Evolutionary conservation across 805 yeast genomes (phyloP).

Genomic region (Myxozyma nipponensis): DNA sequence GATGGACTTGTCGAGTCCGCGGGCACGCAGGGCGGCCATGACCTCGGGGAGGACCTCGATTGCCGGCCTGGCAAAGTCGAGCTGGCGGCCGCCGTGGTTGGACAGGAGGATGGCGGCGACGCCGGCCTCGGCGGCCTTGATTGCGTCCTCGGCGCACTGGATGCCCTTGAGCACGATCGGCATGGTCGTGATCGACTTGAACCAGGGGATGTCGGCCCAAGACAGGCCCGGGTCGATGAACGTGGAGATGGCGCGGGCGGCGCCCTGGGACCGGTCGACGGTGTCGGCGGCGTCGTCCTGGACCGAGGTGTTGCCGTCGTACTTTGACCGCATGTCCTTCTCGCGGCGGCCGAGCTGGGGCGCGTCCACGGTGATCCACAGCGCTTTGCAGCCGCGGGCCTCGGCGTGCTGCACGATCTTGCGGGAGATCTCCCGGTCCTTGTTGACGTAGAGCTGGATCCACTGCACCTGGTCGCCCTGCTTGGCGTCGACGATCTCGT

Average conservation of each 20-base stretch:
- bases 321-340: conserved; percentile 72
- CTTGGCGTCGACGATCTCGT: conserved; percentile 74
- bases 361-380: conserved; percentile 89
- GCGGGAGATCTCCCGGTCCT: conserved; percentile 63
- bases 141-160: conserved; percentile 76
- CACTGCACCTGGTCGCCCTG: conserved; percentile 70
- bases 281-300: conserved; percentile 42
- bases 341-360: conserved; percentile 90
- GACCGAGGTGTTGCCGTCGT: conserved; percentile 46
- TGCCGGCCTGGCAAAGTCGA: conserved; percentile 78
- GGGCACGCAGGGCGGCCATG: conserved; percentile 43
- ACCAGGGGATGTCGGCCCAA: conserved; percentile 62
- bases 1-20: conserved; percentile 43
- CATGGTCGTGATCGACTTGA: conserved; percentile 53
- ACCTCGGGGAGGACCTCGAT: conserved; percentile 67
- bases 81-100: conserved; percentile 87
- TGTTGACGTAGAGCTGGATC: conserved; percentile 82
- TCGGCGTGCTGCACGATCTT: conserved; percentile 68
- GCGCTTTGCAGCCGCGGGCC: conserved; percentile 68
- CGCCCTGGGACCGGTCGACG: conserved; percentile 72
- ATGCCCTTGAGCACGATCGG: conserved; percentile 79
- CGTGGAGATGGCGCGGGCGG: conserved; percentile 79
- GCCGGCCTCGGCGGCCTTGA: conserved; percentile 68
- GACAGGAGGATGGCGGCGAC: conserved; percentile 76
- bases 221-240: conserved; percentile 69